phyloP scores from a whole-genome alignment of 768 basidiomycete species.

The Tulasnella sp. region DNA sequence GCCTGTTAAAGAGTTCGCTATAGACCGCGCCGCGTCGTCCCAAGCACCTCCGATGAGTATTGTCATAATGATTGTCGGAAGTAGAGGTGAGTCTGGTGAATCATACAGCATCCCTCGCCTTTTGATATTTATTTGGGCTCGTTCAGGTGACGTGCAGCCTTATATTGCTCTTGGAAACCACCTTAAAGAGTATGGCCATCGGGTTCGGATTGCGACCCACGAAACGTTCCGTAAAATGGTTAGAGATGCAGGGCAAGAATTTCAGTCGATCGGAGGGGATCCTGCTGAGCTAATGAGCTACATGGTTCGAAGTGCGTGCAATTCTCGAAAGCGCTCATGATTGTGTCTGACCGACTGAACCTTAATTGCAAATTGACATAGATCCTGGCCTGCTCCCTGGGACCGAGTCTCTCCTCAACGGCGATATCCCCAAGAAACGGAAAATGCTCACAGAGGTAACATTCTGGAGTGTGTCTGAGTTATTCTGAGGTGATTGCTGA shows the following conservation, averaged over 20 bases:
- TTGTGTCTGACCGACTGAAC: neutral
- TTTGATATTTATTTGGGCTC: neutral
- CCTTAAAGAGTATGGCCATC: constrained; percentile 50
- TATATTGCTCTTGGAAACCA: constrained; percentile 55
- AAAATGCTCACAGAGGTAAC: constrained; percentile 51
- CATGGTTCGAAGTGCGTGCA: constrained; percentile 60
- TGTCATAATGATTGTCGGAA: constrained; percentile 65
- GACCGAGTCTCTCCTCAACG: constrained; percentile 53
- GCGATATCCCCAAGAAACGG: constrained; percentile 56
- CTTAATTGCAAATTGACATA: constrained; percentile 30
- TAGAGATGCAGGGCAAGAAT: constrained; percentile 49
- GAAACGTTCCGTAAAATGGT: constrained; percentile 57
- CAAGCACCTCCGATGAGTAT: constrained; percentile 45
- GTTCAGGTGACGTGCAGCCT: constrained; percentile 60
- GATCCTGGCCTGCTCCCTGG: constrained; percentile 65
- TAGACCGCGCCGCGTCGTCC: constrained; percentile 35
- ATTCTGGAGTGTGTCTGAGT: neutral
- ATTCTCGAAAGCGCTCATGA: neutral
- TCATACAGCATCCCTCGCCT: neutral
- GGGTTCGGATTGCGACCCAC: constrained; percentile 60
- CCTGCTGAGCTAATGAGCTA: constrained; percentile 65
- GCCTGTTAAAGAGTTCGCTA: constrained; percentile 49
- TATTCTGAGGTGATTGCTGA: neutral
- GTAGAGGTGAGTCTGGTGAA: constrained; percentile 45
- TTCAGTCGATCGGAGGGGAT: constrained; percentile 58